Base-by-base conservation (phyloP, 257 asterid species). In the Solanum pinnatisectum region DNA sequence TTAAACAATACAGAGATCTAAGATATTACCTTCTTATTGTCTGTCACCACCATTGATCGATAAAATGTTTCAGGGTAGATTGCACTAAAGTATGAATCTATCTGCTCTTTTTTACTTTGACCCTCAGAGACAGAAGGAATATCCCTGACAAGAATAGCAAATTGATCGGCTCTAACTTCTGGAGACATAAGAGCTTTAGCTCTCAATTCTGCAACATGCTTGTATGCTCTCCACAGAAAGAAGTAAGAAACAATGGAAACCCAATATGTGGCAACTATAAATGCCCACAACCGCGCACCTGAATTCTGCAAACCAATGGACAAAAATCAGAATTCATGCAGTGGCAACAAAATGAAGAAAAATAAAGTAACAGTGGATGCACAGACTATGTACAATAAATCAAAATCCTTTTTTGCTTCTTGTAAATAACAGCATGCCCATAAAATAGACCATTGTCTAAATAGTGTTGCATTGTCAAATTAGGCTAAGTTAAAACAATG, bases 21-120 rank as follows among this genome's bases (percentile, higher is more conserved):
- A 52, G 36, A 59, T 84, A 22, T 27, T 91, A 94, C 99, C 98
- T 94, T 40, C 84, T 63, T 88, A 87, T 94, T 93, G 92, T 97
- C 93, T 3, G 99, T 96, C 88, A 94, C 95, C 49, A 96, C 90
- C 92, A 97, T 89, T 74, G 99, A 97, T 79, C 98, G 90, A 88
- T 96, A 94, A 89, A 91, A 97, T 8, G 98, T 90, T 15, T 97
- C 99, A 0, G 99, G 98, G 91, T 96, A 97, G 87, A 97, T 96
- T 14, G 92, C 89, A 88, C 74, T 90, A 60, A 97, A 97, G 86
- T 92, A 96, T 2, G 98, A 93, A 88, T 97, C 99, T 11, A 97
- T 95, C 83, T 96, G 99, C 39, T 97, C 99, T 90, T 97, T 97
- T 72, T 92, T 90, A 59, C 93, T 93, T 88, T 93, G 98, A 59